A percentile compares a stretch with the other conserved stretches of the same genome.
Evolutionary conservation across 2,329 filamentous ascomycete species (phyloP).

Genomic region (Stachybotrys echinatus): DNA sequence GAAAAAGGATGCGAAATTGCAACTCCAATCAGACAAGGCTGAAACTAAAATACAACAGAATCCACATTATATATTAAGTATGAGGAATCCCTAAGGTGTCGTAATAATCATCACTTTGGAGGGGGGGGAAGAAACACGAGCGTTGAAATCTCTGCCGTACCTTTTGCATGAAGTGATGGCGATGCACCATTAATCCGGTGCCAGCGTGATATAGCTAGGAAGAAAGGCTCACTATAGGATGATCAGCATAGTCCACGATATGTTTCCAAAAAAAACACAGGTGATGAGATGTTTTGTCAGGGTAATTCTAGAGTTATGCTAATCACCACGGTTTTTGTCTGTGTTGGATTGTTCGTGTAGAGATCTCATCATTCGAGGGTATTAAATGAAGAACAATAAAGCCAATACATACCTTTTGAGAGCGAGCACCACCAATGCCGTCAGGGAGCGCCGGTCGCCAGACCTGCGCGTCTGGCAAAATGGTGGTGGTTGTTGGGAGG

Average conservation of each 20-base stretch:
- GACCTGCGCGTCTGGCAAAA: background rate
- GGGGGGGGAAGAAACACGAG: conserved; percentile 1
- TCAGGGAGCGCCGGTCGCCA: conserved; percentile 4
- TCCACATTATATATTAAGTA: conserved; percentile 63
- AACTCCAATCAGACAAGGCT: conserved; percentile 61
- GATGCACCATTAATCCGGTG: background rate
- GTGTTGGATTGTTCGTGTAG: conserved; percentile 58
- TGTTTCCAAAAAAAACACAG: conserved; percentile 3
- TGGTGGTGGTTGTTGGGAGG: background rate
- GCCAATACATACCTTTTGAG: conserved; percentile 14
- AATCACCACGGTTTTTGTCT: conserved; percentile 55
- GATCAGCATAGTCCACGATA: background rate
- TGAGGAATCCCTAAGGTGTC: conserved; percentile 64
- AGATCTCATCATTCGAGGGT: conserved; percentile 25
- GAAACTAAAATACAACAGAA: conserved; percentile 56
- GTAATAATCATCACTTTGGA: conserved; percentile 53
- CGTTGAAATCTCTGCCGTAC: conserved; percentile 22
- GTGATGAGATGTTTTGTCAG: conserved; percentile 41
- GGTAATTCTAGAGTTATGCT: conserved; percentile 44
- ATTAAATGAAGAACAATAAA: conserved; percentile 1
- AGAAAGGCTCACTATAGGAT: background rate
- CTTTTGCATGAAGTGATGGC: conserved; percentile 29
- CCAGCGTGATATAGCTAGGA: background rate
- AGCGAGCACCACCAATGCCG: conserved; percentile 2
- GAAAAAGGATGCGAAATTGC: conserved; percentile 11